Percentiles rank a stretch among this genome's conserved stretches.
Evolutionary conservation across 2,329 filamentous ascomycete genomes (phyloP).

Genomic region (Plectosphaerella plurivora): DNA sequence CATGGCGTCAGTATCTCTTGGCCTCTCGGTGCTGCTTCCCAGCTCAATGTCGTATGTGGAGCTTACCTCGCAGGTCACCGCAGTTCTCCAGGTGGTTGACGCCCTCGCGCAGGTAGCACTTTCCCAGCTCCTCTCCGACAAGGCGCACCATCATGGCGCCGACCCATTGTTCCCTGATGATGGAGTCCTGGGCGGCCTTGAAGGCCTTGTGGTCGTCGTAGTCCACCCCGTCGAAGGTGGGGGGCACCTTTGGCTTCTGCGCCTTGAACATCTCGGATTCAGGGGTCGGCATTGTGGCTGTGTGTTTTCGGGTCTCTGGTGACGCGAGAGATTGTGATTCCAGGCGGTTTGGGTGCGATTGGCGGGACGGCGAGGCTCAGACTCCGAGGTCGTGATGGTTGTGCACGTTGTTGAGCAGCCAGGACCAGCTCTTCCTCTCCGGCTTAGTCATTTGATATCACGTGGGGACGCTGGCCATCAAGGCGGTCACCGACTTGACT

Average conservation of each 20-base stretch:
- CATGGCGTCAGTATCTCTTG: conserved; percentile 2
- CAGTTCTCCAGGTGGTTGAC: conserved; percentile 89
- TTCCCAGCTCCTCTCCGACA: conserved; percentile 76
- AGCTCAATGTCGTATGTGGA: neutral
- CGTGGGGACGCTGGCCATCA: neutral
- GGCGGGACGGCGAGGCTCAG: neutral
- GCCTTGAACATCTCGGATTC: conserved; percentile 79
- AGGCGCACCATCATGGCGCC: conserved; percentile 83
- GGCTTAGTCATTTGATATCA: neutral
- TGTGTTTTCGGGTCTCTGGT: neutral
- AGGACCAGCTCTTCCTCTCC: neutral
- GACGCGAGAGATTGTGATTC: neutral
- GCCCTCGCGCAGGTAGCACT: conserved; percentile 80
- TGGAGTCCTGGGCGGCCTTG: conserved; percentile 77
- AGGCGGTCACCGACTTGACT: neutral
- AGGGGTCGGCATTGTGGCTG: conserved; percentile 67
- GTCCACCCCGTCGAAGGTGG: conserved; percentile 82
- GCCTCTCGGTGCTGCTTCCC: neutral
- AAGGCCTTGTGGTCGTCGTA: conserved; percentile 77
- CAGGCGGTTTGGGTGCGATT: neutral
- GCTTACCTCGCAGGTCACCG: conserved; percentile 70
- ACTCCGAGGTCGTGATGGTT: conserved; percentile 7
- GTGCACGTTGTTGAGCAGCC: conserved; percentile 4
- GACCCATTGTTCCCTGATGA: conserved; percentile 85
- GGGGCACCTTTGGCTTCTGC: conserved; percentile 76